A percentile compares a stretch with the other conserved stretches of the same genome.
Evolutionary conservation across 2,329 filamentous ascomycete species (phyloP).

Genomic region (Epichloe gansuensis): DNA sequence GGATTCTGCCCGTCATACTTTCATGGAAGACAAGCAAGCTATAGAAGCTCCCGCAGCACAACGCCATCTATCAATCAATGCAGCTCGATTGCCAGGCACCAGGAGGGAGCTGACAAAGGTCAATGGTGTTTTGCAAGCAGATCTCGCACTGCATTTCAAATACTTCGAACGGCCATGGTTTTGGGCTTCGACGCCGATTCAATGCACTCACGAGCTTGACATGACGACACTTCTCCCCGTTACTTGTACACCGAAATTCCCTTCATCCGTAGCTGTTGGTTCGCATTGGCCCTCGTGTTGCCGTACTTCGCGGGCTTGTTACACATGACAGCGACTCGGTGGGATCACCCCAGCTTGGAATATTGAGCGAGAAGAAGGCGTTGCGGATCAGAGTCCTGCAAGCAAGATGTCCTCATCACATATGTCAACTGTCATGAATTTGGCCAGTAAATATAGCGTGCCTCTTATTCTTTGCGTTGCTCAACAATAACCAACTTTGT

Average conservation of each 20-base stretch:
- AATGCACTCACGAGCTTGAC: background rate
- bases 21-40: background rate
- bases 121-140: no score
- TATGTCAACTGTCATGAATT: conserved; percentile 21
- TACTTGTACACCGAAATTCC: no score
- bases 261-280: background rate
- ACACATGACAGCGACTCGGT: background rate
- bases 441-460: conserved; percentile 18
- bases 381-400: background rate
- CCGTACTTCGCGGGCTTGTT: background rate
- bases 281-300: background rate
- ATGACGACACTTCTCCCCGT: background rate
- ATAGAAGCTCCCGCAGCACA: background rate
- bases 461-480: background rate
- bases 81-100: background rate
- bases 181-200: background rate
- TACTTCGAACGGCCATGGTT: background rate
- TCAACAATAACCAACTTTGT: conserved; percentile 6
- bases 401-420: conserved; percentile 21
- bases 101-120: background rate
- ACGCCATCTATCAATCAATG: no score
- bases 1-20: conserved; percentile 20
- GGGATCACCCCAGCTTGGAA: background rate
- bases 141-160: background rate
- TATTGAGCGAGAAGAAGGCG: background rate